Evolutionary conservation across 805 yeast species (phyloP), one percentile per base, ranked within the genome.

Genomic region (Wickerhamomyces tratensis): DNA sequence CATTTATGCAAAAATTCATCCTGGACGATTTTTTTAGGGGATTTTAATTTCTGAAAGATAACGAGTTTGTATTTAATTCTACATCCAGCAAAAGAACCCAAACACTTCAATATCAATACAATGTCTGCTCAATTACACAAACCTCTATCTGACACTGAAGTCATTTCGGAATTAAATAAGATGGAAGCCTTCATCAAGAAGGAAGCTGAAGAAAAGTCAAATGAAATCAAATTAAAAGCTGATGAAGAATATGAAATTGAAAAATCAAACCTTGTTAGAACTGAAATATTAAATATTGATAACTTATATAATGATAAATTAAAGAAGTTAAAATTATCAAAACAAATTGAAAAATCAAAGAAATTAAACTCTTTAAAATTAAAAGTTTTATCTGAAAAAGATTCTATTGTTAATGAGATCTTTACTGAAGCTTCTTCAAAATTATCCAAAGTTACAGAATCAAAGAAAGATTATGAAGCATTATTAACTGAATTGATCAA

Each of bases 221-320:
- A 86, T 64, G 99, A 93, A 67, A 88, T 93, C 60, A 81, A 76
- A 62, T 73, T 93, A 57, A 94, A 93, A 71, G 96, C 98, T 37
- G 96, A 94, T 63, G 98, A 93, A 67, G 99, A 93, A 69, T 93
- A 91, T 63, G 98, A 93, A 67, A 89, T 93, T 57, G 98, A 93
- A 64, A 93, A 93, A 73, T 91, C 96, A 25, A 79, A 87, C 44
- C 80, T 93, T 58, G 98, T 93, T 45, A 86, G 98, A 59, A 75
- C 87, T 12, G 98, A 93, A 67, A 84, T 84, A 43, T 82, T 93
- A 41, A 78, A 89, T 41, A 87, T 93, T 53, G 98, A 93, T 62
- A 68, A 81, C 15, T 68, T 75, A 35, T 86, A 81, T 61, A 89
- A 83, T 49, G 79, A 77, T 54, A 87, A 86, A 62, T 74, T 85